These are phyloP conservation scores for Xylaria grammica DNA, from an alignment of 495 filamentous ascomycete species.

Conservation along the genomic window DNA sequence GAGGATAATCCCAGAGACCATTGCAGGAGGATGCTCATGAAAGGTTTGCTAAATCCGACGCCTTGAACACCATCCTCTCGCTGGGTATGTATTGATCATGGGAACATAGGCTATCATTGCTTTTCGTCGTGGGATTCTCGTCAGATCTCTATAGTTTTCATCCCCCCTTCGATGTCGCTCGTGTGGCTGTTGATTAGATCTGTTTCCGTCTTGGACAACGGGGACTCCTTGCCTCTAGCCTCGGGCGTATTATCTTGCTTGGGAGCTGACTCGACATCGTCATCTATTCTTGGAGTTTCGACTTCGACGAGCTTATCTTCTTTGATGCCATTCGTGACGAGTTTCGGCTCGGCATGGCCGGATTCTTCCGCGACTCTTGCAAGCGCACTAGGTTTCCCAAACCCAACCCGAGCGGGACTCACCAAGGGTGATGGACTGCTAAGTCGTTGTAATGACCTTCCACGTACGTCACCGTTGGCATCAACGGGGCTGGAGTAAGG, in stretches of 20 bases:
- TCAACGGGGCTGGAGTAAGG: slow-evolving; percentile 59
- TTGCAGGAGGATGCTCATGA: slow-evolving; percentile 19
- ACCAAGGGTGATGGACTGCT: slow-evolving; percentile 55
- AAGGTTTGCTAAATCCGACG: slow-evolving; percentile 26
- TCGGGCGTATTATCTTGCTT: slow-evolving; percentile 27
- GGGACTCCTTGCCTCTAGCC: slow-evolving; percentile 28
- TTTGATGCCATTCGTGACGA: slow-evolving; percentile 31
- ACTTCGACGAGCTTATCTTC: slow-evolving; percentile 55
- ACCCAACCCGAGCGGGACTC: slow-evolving; percentile 58
- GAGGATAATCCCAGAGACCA: slow-evolving; percentile 6
- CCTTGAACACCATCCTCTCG: slow-evolving; percentile 39
- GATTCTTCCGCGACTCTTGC: slow-evolving; percentile 59
- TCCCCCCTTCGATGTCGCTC: slow-evolving; percentile 47
- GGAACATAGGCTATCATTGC: slow-evolving; percentile 33
- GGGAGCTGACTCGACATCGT: slow-evolving; percentile 46
- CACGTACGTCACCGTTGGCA: slow-evolving; percentile 51
- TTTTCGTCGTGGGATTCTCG: slow-evolving; percentile 33
- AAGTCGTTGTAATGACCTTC: slow-evolving; percentile 60
- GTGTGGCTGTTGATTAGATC: slow-evolving; percentile 30
- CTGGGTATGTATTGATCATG: slow-evolving; percentile 37
- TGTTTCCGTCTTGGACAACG: slow-evolving; percentile 31
- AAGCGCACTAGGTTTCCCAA: slow-evolving; percentile 57
- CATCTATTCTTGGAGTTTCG: slow-evolving; percentile 55
- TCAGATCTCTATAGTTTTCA: slow-evolving; percentile 67
- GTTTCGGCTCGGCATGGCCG: slow-evolving; percentile 25